Conservation (phyloP, 352 stramenopile genomes). For the Phytophthora quininea region DNA sequence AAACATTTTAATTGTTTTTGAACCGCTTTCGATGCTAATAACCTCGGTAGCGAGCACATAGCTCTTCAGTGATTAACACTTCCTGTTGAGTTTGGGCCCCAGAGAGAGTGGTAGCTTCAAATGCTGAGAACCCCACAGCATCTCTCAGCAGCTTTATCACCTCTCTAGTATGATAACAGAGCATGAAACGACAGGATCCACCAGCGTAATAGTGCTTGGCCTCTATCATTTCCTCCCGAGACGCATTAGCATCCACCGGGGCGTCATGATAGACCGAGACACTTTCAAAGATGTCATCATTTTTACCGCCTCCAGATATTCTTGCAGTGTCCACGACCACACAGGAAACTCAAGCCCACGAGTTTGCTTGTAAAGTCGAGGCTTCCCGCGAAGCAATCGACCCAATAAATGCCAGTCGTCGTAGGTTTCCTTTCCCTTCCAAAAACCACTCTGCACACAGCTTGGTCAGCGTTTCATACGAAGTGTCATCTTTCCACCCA, state of each 20-base stretch:
- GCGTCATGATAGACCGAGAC: constrained; percentile 11
- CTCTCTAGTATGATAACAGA: constrained; percentile 2
- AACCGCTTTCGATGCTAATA: constrained; percentile 20
- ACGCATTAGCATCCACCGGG: background rate
- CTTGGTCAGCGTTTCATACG: background rate
- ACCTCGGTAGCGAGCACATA: constrained; percentile 1
- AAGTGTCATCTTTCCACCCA: constrained; percentile 2
- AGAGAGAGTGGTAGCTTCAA: background rate
- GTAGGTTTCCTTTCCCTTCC: background rate
- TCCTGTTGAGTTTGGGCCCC: background rate
- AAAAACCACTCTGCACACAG: constrained; percentile 8
- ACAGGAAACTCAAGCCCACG: constrained; percentile 2
- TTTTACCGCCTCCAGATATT: constrained; percentile 14
- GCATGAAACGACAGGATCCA: constrained; percentile 26
- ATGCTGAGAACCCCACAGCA: background rate
- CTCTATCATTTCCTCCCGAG: constrained; percentile 10
- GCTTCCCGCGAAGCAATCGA: background rate
- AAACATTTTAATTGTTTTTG: constrained; percentile 21
- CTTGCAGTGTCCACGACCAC: constrained; percentile 17
- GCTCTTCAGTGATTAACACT: background rate
- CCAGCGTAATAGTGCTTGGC: constrained; percentile 25
- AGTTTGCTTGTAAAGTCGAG: constrained; percentile 5
- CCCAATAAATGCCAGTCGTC: constrained; percentile 18
- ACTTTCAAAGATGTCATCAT: constrained; percentile 11
- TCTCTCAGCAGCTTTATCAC: background rate